A percentile compares a stretch with the other conserved stretches of the same genome.
Conservation (phyloP, 2,329 filamentous ascomycete genomes). For the Exophiala mesophila region DNA sequence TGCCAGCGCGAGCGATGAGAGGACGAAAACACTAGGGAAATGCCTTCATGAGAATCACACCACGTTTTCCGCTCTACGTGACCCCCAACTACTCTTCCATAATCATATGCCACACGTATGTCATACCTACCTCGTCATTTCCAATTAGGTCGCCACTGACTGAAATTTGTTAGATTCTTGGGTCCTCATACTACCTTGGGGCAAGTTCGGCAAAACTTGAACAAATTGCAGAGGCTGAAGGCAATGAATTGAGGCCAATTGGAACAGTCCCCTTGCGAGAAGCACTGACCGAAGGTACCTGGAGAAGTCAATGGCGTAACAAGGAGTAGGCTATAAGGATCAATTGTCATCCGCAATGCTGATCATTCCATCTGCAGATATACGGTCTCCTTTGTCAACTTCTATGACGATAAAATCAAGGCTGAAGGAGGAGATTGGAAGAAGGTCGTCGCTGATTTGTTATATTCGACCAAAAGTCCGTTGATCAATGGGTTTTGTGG, state of each 20-base stretch:
- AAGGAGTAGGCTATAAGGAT: neutral
- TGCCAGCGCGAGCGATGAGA: slow-evolving; percentile 1
- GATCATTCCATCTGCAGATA: slow-evolving; percentile 2
- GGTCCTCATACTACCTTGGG: slow-evolving; percentile 6
- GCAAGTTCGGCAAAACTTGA: too few species aligned
- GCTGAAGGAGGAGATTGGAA: slow-evolving; percentile 20
- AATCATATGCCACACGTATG: slow-evolving; percentile 15
- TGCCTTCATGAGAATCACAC: slow-evolving; percentile 4
- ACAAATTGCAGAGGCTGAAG: too few species aligned
- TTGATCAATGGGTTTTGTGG: slow-evolving; percentile 20
- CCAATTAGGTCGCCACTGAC: too few species aligned
- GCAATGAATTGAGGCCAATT: too few species aligned
- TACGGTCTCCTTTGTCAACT: slow-evolving; percentile 19
- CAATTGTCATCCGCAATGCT: too few species aligned
- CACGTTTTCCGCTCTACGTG: slow-evolving; percentile 4
- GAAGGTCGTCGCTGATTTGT: slow-evolving; percentile 18
- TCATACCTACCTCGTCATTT: too few species aligned
- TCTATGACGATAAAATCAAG: slow-evolving; percentile 20
- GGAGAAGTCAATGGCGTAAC: slow-evolving; percentile 5
- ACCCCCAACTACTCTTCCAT: slow-evolving; percentile 9
- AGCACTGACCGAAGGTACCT: too few species aligned
- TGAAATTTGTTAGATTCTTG: too few species aligned
- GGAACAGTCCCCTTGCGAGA: too few species aligned
- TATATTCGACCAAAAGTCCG: slow-evolving; percentile 25
- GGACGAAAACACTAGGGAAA: slow-evolving; percentile 4